A percentile compares a stretch with the other conserved stretches of the same genome.
Evolutionary conservation across 257 asterid species (phyloP).

Genomic region (Parsonsia alboflavescens): DNA sequence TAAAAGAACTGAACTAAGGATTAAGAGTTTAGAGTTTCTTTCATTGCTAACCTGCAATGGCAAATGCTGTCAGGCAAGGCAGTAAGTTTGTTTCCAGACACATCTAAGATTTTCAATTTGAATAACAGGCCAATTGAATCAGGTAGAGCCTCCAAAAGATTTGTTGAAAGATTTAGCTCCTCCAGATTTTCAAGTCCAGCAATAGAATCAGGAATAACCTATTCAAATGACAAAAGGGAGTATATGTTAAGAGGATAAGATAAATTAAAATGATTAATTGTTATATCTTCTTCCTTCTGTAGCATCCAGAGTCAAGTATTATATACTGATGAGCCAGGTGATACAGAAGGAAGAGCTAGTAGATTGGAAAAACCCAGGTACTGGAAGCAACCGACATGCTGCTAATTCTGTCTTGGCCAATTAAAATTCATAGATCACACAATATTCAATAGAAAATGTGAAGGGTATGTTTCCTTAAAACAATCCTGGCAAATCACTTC

Average conservation of each 20-base stretch:
- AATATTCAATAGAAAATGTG: neutral
- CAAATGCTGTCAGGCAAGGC: conserved; percentile 83
- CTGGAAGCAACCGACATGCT: neutral
- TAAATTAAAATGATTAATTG: neutral
- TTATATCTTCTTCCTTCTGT: too few relatives aligned
- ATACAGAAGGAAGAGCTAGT: too few relatives aligned
- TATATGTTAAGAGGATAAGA: neutral
- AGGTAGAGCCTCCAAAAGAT: conserved; percentile 60
- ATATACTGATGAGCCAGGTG: too few relatives aligned
- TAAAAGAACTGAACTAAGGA: neutral
- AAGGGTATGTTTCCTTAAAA: neutral
- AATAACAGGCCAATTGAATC: conserved; percentile 71
- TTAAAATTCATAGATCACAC: neutral
- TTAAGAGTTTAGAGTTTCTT: neutral
- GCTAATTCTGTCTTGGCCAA: neutral
- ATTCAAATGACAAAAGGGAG: neutral
- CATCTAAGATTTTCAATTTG: conserved; percentile 54
- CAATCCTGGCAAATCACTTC: neutral
- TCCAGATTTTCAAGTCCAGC: conserved; percentile 68
- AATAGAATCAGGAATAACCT: conserved; percentile 76
- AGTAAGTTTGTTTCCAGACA: conserved; percentile 70
- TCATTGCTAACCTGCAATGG: conserved; percentile 57
- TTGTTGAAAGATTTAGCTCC: conserved; percentile 71
- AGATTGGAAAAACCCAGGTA: too few relatives aligned
- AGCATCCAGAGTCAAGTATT: too few relatives aligned